Evolutionary conservation across 2,329 filamentous ascomycete species (phyloP).

Genomic region (Samsoniella hepiali): DNA sequence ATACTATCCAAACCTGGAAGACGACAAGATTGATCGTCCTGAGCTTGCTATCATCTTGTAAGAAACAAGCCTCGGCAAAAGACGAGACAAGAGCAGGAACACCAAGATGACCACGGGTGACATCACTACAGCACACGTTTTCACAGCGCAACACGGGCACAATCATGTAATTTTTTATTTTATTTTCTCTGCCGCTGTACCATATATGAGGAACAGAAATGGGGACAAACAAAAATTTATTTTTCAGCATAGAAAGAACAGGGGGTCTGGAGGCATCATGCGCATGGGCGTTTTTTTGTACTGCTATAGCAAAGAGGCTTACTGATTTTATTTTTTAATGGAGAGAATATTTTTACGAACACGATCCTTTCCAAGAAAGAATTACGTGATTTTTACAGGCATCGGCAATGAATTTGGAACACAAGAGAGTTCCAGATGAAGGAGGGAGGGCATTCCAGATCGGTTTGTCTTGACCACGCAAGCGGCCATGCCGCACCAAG

Average conservation of each 20-base stretch:
- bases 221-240: background rate
- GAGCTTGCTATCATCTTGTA: constrained; percentile 83
- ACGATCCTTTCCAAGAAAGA: too few species aligned
- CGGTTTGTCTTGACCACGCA: background rate
- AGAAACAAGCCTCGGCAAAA: constrained; percentile 23
- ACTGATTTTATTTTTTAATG: background rate
- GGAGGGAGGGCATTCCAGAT: background rate
- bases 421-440: constrained; percentile 5
- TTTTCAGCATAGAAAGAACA: constrained; percentile 9
- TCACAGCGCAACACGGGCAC: background rate
- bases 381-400: background rate
- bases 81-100: background rate
- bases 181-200: constrained; percentile 6
- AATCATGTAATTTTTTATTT: constrained; percentile 2
- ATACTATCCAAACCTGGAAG: constrained; percentile 85
- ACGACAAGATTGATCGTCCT: constrained; percentile 72
- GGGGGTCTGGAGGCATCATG: constrained; percentile 9
- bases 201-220: constrained; percentile 5
- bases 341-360: background rate
- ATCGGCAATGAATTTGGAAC: background rate
- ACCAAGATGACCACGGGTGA: background rate
- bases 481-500: background rate
- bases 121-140: background rate
- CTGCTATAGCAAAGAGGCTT: constrained; percentile 7
- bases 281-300: constrained; percentile 10